These are phyloP conservation scores for Sporothrix protearum DNA, from an alignment of 2,329 filamentous ascomycete species.

Conservation along the genomic window DNA sequence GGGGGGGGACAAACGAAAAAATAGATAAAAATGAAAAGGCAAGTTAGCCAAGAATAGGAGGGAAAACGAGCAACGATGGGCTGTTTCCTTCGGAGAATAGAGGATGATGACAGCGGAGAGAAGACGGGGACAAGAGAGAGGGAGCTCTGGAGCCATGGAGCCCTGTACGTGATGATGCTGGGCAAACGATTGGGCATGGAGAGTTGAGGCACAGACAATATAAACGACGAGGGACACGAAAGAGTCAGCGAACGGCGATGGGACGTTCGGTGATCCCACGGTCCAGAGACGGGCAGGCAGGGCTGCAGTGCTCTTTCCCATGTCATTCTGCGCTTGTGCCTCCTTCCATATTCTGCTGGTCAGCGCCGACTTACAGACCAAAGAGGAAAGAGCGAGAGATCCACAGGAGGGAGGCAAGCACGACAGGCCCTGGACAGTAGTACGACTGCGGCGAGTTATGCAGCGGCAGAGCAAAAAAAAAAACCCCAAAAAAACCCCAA, in stretches of 20 bases:
- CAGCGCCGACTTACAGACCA: constrained; percentile 18
- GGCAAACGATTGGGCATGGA: constrained; percentile 17
- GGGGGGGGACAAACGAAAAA: not conserved
- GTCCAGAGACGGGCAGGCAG: not conserved
- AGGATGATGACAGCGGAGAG: not conserved
- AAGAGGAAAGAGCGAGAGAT: constrained; percentile 13
- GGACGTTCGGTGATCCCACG: not conserved
- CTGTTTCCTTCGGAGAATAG: constrained; percentile 12
- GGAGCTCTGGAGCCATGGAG: not conserved
- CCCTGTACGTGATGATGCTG: constrained; percentile 13
- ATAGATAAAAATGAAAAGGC: too few relatives aligned
- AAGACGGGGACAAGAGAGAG: not conserved
- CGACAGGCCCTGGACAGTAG: not conserved
- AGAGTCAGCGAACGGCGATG: not conserved
- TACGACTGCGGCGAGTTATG: constrained; percentile 24
- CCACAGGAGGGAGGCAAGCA: not conserved
- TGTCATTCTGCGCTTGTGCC: not conserved
- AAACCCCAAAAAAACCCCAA: not conserved
- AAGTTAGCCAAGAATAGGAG: not conserved
- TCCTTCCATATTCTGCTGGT: not conserved
- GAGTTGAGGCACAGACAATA: not conserved
- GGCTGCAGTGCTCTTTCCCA: not conserved
- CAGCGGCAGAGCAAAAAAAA: constrained; percentile 15
- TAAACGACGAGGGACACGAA: not conserved
- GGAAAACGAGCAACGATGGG: constrained; percentile 1